A percentile compares a stretch with the other conserved stretches of the same genome.
Conservation (phyloP, 2,329 filamentous ascomycete genomes). For the Lasiodiplodia theobromae region DNA sequence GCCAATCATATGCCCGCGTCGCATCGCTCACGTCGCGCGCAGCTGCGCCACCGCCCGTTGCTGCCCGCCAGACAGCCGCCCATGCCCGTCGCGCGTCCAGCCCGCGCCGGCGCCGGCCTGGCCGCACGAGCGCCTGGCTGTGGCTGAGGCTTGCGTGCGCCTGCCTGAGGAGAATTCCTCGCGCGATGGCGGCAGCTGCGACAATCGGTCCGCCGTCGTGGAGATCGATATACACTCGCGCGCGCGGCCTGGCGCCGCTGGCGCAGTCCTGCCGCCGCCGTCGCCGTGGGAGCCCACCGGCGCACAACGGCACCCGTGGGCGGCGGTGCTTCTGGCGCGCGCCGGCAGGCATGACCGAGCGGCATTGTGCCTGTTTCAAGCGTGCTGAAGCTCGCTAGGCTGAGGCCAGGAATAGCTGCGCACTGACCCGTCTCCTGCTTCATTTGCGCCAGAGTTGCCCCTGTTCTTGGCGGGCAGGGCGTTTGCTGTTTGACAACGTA, state of each 20-base stretch:
- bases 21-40: conserved; percentile 18
- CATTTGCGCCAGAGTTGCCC: conserved; percentile 27
- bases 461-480: conserved; percentile 24
- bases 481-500: conserved; percentile 28
- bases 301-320: conserved; percentile 18
- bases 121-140: conserved; percentile 21
- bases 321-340: conserved; percentile 3
- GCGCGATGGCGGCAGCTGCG: conserved; percentile 12
- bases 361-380: conserved; percentile 26
- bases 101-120: conserved; percentile 13
- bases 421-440: conserved; percentile 24
- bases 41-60: conserved; percentile 22
- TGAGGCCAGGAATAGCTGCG: conserved; percentile 22
- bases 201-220: conserved; percentile 16
- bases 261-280: not conserved
- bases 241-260: not conserved
- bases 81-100: conserved; percentile 14
- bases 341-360: conserved; percentile 21
- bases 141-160: conserved; percentile 23
- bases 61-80: conserved; percentile 10
- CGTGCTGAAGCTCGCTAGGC: conserved; percentile 24
- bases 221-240: conserved; percentile 10
- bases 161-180: conserved; percentile 19
- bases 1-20: conserved; percentile 21
- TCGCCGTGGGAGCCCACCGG: not conserved